Base-by-base conservation (phyloP, 116 monocot genomes). In the Iris pallida region DNA sequence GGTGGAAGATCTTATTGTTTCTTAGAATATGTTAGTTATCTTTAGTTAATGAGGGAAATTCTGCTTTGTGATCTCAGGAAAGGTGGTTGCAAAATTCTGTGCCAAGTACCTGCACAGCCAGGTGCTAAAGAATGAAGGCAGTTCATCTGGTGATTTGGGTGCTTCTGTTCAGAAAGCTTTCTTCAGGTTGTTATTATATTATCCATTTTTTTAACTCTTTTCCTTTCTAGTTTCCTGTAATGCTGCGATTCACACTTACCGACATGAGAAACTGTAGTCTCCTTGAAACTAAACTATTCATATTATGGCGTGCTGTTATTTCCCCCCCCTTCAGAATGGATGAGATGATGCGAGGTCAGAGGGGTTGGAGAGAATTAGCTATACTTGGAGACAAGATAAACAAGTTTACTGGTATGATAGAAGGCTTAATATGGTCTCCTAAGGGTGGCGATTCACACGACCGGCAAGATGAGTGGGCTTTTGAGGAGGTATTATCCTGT, bases 361-460 rank as follows among this genome's bases (percentile, higher is more conserved):
- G 97, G 64, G 92, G 92, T 8, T 97, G 92, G 97, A 89, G 92
- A 74, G 97, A 97, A 70, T 79, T 97, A 71, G 75, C 89, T 76
- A 61, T 80, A 20, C 64, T 97, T 61, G 97, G 92, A 45, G 97
- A 92, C 69, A 97, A 90, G 63, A 81, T 92, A 60, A 81, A 97
- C 85, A 86, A 87, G 73, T 90, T 92, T 60, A 81, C 81, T 68
- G 87, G 97, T 42, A 89, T 97, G 89, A 87, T 97, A 59, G 97
- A 92, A 79, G 97, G 92, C 10, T 87, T 92, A 5, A 94, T 94
- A 78, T 97, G 92, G 92, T 97, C 97, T 65, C 92, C 90, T 46
- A 92, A 55, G 64, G 74, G 76, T 69, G 65, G 81, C 14, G 87
- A 92, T 45, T 75, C 80, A 42, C 63, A 69, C 74, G 77, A 75